A percentile compares a stretch with the other conserved stretches of the same genome.
Conservation (phyloP, 1,139 yeast genomes). For the Suhomyces wounanorum region DNA sequence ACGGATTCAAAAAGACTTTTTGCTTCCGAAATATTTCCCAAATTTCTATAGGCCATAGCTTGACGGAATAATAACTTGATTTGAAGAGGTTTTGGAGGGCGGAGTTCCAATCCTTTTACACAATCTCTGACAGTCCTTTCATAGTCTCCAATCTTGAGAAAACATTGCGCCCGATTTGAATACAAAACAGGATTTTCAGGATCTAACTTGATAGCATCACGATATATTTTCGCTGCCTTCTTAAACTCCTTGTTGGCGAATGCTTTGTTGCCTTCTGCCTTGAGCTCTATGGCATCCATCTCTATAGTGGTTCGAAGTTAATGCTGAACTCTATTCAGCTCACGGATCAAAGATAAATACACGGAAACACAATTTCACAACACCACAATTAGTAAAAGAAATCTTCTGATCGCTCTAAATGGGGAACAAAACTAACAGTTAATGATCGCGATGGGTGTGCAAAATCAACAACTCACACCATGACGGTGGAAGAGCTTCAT, state of each 20-base stretch:
- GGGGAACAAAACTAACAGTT: no score
- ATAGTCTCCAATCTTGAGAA: conserved; percentile 56
- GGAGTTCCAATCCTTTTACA: conserved; percentile 52
- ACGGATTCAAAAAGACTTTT: conserved; percentile 41
- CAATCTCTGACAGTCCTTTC: conserved; percentile 64
- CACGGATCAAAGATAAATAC: no score
- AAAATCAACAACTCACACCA: background rate
- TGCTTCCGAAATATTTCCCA: conserved; percentile 37
- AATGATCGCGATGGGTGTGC: background rate
- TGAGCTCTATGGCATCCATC: conserved; percentile 33
- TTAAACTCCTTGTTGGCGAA: conserved; percentile 55
- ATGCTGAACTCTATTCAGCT: no score
- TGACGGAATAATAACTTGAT: conserved; percentile 62
- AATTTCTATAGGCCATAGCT: conserved; percentile 47
- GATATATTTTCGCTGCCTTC: conserved; percentile 63
- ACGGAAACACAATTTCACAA: no score
- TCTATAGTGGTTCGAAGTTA: background rate
- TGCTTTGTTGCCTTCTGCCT: conserved; percentile 63
- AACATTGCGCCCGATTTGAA: conserved; percentile 80
- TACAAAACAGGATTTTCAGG: conserved; percentile 62
- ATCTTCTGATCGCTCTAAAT: no score
- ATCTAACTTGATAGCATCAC: conserved; percentile 63
- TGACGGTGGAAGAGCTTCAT: conserved; percentile 57
- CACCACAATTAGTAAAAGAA: no score
- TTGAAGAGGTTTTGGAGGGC: conserved; percentile 31